Conservation (phyloP, 257 asterid species). For the Avicennia marina region DNA sequence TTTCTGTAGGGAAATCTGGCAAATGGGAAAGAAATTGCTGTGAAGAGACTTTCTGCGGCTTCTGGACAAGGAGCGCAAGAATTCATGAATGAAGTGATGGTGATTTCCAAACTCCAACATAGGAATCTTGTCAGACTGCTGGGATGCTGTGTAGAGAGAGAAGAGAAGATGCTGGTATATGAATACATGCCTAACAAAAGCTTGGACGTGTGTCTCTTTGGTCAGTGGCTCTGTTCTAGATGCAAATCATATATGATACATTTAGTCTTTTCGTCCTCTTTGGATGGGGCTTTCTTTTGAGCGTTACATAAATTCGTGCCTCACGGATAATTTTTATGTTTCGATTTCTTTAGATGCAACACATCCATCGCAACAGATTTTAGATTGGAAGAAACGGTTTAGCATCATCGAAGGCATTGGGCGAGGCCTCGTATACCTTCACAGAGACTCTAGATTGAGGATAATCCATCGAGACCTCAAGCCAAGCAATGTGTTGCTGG, state of each 20-base stretch:
- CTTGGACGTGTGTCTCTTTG: conserved; percentile 26
- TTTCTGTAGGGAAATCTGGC: conserved; percentile 23
- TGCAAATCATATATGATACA: neutral
- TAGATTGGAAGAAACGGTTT: conserved; percentile 49
- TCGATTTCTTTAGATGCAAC: conserved; percentile 17
- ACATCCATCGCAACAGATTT: conserved; percentile 21
- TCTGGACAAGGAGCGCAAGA: conserved; percentile 39
- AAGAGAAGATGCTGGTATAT: conserved; percentile 37
- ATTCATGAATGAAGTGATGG: conserved; percentile 41
- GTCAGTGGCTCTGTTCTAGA: conserved; percentile 13
- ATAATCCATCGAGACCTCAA: conserved; percentile 67
- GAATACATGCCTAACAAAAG: conserved; percentile 43
- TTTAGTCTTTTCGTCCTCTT: neutral
- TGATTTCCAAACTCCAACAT: conserved; percentile 39
- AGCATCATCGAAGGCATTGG: conserved; percentile 55
- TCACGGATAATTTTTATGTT: neutral
- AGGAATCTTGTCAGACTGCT: conserved; percentile 41
- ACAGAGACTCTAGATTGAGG: conserved; percentile 56
- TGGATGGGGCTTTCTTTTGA: neutral
- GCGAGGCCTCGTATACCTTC: conserved; percentile 64
- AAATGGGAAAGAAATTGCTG: conserved; percentile 23
- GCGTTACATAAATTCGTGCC: too few species aligned
- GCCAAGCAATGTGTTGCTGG: conserved; percentile 57
- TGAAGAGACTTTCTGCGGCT: conserved; percentile 22
- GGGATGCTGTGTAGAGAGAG: conserved; percentile 38